A percentile compares a stretch with the other conserved stretches of the same genome.
These are phyloP conservation scores for Diaporthe amygdali DNA, from an alignment of 2,329 filamentous ascomycete species.

Conservation along the genomic window DNA sequence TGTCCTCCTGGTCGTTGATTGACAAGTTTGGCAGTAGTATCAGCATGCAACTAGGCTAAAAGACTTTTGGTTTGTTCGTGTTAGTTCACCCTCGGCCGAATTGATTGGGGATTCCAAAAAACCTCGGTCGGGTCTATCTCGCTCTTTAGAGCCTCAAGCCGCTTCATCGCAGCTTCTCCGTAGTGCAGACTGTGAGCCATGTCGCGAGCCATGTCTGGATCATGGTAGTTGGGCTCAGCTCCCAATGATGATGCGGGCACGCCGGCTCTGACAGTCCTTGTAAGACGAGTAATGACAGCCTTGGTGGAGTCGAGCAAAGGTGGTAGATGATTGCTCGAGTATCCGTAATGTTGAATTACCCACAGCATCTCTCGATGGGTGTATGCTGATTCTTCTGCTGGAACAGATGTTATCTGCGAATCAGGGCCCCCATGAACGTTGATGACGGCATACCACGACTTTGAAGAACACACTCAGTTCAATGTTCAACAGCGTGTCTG, in stretches of 20 bases:
- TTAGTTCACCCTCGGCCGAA: neutral
- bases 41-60: neutral
- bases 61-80: neutral
- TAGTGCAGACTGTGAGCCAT: constrained; percentile 2
- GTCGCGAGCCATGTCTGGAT: constrained; percentile 4
- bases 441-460: constrained; percentile 46
- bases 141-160: constrained; percentile 11
- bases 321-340: constrained; percentile 3
- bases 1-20: neutral
- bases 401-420: constrained; percentile 39
- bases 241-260: neutral
- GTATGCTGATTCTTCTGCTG: constrained; percentile 39
- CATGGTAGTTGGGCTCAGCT: constrained; percentile 12
- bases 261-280: neutral
- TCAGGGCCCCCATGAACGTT: constrained; percentile 47
- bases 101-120: constrained; percentile 20
- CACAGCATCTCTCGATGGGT: constrained; percentile 51
- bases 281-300: neutral
- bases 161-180: neutral
- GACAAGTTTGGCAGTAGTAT: neutral
- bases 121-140: constrained; percentile 7
- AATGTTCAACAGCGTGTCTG: neutral
- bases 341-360: constrained; percentile 52
- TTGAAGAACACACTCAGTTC: neutral
- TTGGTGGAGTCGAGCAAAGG: constrained; percentile 18